A percentile compares a stretch with the other conserved stretches of the same genome.
phyloP scores from a whole-genome alignment of 2,329 filamentous ascomycete species.

The Mycogone perniciosa region DNA sequence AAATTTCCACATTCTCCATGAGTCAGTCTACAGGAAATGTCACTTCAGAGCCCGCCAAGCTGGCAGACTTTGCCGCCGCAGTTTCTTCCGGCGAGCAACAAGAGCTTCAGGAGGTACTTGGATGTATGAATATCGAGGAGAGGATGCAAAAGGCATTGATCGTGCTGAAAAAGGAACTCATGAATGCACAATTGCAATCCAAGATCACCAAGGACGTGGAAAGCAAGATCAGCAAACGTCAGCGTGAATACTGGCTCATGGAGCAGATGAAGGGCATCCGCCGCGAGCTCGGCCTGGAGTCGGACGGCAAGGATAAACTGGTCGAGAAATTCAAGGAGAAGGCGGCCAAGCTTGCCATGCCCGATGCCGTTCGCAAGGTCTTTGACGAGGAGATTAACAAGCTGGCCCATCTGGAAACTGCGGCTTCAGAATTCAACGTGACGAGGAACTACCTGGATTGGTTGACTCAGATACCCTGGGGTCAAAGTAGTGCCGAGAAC shows the following conservation, averaged over 20 bases:
- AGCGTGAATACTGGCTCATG: slow-evolving; percentile 97
- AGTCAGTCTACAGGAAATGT: slow-evolving; percentile 93
- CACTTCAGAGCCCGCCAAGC: slow-evolving; percentile 86
- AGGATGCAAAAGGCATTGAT: slow-evolving; percentile 85
- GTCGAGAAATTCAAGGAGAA: slow-evolving; percentile 98
- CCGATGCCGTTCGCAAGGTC: slow-evolving; percentile 90
- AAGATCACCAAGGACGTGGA: slow-evolving; percentile 99
- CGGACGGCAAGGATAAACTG: slow-evolving; percentile 95
- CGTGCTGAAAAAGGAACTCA: slow-evolving; percentile 94
- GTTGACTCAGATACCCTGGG: slow-evolving; percentile 98
- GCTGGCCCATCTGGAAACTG: slow-evolving; percentile 87
- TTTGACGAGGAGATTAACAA: slow-evolving; percentile 99
- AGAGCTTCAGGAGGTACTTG: slow-evolving; percentile 87
- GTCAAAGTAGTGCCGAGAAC: slow-evolving; percentile 89
- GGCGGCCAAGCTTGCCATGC: slow-evolving; percentile 89
- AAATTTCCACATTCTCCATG: slow-evolving; percentile 95
- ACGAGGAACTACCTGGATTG: slow-evolving; percentile 98
- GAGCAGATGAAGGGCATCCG: slow-evolving; percentile 99
- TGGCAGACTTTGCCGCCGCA: slow-evolving; percentile 94
- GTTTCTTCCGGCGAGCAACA: slow-evolving; percentile 90
- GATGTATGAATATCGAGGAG: slow-evolving; percentile 84
- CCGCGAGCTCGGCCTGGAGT: slow-evolving; percentile 90
- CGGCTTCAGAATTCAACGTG: slow-evolving; percentile 96
- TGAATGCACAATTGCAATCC: slow-evolving; percentile 94
- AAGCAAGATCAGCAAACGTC: slow-evolving; percentile 92